These are phyloP conservation scores for Talaromyces verruculosus DNA, from an alignment of 2,329 filamentous ascomycete genomes.

Conservation along the genomic window DNA sequence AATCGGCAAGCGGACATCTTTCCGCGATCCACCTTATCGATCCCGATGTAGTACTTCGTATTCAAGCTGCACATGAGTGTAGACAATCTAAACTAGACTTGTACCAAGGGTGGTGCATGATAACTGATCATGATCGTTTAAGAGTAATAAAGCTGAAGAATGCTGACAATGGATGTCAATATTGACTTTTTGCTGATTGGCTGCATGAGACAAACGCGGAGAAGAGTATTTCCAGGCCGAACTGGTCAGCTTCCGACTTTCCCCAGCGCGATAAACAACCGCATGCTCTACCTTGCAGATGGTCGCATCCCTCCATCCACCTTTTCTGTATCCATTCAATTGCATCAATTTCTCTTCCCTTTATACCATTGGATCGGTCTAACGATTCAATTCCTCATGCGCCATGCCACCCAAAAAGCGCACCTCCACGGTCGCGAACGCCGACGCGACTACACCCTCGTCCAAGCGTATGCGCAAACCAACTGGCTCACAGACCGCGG, in stretches of 20 bases:
- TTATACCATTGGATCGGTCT: not conserved
- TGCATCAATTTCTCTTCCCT: not conserved
- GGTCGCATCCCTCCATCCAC: not conserved
- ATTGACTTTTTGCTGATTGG: not conserved
- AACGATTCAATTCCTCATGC: not conserved
- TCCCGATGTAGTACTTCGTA: not conserved
- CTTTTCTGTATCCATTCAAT: not conserved
- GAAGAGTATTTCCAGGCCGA: not conserved
- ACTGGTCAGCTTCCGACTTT: not conserved
- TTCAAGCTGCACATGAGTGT: not conserved
- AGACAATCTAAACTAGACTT: not conserved
- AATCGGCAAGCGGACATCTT: slow-evolving; percentile 9
- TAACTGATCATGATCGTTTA: not conserved
- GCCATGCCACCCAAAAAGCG: slow-evolving; percentile 30
- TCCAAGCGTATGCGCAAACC: slow-evolving; percentile 30
- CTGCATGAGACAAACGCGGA: not conserved
- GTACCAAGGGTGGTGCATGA: not conserved
- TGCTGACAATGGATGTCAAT: not conserved
- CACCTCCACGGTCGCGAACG: slow-evolving; percentile 28
- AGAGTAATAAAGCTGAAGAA: not conserved
- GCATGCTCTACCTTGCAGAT: not conserved
- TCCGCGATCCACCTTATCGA: not conserved
- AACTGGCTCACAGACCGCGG: slow-evolving; percentile 18
- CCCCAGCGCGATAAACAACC: not conserved
- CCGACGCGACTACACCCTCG: slow-evolving; percentile 25